A percentile compares a stretch with the other conserved stretches of the same genome.
phyloP scores from a whole-genome alignment of 768 basidiomycete species.

The Sistotremastrum niveocremeum region DNA sequence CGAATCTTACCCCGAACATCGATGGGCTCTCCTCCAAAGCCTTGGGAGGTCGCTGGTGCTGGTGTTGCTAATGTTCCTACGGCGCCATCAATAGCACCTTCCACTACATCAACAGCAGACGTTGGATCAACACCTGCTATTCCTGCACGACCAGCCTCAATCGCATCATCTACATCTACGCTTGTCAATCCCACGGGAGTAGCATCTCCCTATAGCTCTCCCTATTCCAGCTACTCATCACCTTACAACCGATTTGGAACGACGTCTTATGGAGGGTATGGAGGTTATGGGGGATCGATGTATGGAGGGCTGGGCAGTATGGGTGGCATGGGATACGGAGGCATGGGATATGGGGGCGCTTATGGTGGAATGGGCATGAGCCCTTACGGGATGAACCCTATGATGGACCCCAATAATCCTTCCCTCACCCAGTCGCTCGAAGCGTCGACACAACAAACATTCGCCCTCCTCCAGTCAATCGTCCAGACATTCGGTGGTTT shows the following conservation, averaged over 20 bases:
- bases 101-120: constrained; percentile 16
- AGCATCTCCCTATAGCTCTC: constrained; percentile 17
- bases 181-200: constrained; percentile 21
- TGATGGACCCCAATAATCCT: constrained; percentile 35
- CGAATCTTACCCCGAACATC: constrained; percentile 5
- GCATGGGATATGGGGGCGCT: constrained; percentile 26
- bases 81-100: constrained; percentile 1
- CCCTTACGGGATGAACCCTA: constrained; percentile 15
- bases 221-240: constrained; percentile 30
- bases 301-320: constrained; percentile 25
- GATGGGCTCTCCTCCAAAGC: constrained; percentile 82
- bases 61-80: constrained; percentile 19
- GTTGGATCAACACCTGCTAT: constrained; percentile 29
- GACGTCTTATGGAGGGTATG: constrained; percentile 19
- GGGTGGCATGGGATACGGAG: constrained; percentile 38
- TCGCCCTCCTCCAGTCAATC: constrained; percentile 84
- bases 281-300: constrained; percentile 14
- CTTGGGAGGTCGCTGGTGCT: constrained; percentile 62
- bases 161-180: constrained; percentile 13
- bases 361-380: constrained; percentile 28
- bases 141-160: constrained; percentile 45
- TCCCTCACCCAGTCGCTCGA: constrained; percentile 82
- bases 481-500: constrained; percentile 92
- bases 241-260: constrained; percentile 25
- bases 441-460: constrained; percentile 81